phyloP scores from a whole-genome alignment of 768 basidiomycete species.

The Sarcomyxa edulis region DNA sequence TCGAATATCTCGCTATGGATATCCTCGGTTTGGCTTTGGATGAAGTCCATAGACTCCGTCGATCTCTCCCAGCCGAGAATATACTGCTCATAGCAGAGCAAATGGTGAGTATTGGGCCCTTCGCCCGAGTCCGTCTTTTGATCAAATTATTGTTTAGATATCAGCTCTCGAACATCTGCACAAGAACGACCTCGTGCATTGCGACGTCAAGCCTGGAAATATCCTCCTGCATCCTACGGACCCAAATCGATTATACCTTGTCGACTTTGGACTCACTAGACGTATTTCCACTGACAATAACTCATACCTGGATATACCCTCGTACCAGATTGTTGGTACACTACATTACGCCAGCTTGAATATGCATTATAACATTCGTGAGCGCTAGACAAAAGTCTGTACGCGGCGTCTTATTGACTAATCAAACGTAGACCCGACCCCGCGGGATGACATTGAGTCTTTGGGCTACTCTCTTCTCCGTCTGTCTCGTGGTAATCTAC shows the following conservation, averaged over 20 bases:
- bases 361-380: slow-evolving; percentile 2
- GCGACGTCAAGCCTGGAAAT: slow-evolving; percentile 15
- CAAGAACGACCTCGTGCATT: slow-evolving; percentile 10
- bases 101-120: slow-evolving; percentile 1
- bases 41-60: background rate
- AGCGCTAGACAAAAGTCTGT: background rate
- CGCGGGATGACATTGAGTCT: slow-evolving; percentile 12
- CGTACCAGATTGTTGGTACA: slow-evolving; percentile 3
- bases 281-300: background rate
- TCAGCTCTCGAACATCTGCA: slow-evolving; percentile 9
- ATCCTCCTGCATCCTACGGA: slow-evolving; percentile 5
- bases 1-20: slow-evolving; percentile 4
- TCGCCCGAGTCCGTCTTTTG: background rate
- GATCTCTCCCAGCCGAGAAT: too few relatives aligned
- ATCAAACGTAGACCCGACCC: slow-evolving; percentile 9
- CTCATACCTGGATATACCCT: background rate
- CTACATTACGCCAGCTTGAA: slow-evolving; percentile 4
- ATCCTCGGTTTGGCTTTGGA: slow-evolving; percentile 4
- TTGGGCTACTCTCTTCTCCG: slow-evolving; percentile 9
- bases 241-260: slow-evolving; percentile 6
- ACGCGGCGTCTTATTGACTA: slow-evolving; percentile 3
- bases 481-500: slow-evolving; percentile 10
- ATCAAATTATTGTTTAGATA: slow-evolving; percentile 3
- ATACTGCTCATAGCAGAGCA: too few relatives aligned
- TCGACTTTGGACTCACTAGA: slow-evolving; percentile 9